phyloP scores from a whole-genome alignment of 1,284 basidiomycete species.

The Pseudozyma sp. region DNA sequence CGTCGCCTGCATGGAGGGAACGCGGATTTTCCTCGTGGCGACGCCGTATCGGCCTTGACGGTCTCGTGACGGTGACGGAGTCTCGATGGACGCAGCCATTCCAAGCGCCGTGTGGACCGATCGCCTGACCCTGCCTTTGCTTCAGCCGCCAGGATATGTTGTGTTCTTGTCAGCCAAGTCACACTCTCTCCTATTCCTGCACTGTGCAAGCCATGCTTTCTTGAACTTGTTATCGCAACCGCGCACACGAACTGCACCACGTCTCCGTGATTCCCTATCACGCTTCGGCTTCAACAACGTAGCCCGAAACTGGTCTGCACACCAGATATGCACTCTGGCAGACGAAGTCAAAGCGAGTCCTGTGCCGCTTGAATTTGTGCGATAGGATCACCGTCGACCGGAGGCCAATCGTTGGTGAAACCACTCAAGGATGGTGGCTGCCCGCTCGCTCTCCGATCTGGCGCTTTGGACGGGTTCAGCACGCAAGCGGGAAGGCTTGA shows the following conservation, averaged over 20 bases:
- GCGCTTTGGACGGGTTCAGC: constrained; percentile 1
- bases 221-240: constrained; percentile 1
- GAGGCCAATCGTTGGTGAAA: too few relatives aligned
- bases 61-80: constrained; percentile 9
- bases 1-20: neutral
- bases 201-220: too few relatives aligned
- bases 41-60: constrained; percentile 34
- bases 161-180: too few relatives aligned
- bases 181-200: too few relatives aligned
- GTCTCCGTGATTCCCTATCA: constrained; percentile 12
- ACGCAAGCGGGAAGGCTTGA: constrained; percentile 2
- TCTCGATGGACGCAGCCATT: neutral
- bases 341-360: neutral
- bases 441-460: constrained; percentile 2
- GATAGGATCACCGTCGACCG: neutral
- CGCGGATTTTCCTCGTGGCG: constrained; percentile 12
- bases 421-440: too few relatives aligned
- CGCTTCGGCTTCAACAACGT: neutral
- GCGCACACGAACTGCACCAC: neutral
- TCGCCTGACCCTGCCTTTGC: neutral
- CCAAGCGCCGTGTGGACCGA: neutral
- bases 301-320: neutral
- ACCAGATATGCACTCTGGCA: neutral
- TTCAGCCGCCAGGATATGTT: neutral
- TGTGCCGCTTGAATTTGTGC: neutral